These are phyloP conservation scores for Coemansia interrupta DNA, from an alignment of 192 early-diverging fungal species.

Conservation along the genomic window DNA sequence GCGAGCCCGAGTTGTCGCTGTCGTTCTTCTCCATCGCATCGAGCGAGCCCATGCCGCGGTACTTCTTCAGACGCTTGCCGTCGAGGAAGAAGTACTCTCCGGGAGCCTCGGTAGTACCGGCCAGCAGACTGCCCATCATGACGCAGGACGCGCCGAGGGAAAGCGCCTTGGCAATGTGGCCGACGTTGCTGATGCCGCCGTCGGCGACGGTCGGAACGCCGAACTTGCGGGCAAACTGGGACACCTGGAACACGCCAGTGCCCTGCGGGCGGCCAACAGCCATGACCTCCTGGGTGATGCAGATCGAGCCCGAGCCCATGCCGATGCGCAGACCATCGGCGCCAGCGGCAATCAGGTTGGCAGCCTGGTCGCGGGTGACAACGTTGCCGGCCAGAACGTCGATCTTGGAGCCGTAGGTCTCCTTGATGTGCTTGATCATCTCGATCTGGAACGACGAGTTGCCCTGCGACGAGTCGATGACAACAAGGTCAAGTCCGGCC, in stretches of 20 bases:
- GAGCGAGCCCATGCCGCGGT: conserved; percentile 98
- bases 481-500: conserved; percentile 93
- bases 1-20: conserved; percentile 66
- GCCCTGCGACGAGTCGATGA: conserved; percentile 95
- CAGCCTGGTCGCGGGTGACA: conserved; percentile 93
- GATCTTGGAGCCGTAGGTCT: conserved; percentile 65
- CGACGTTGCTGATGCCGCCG: conserved; percentile 94
- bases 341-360: conserved; percentile 84
- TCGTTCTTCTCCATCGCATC: conserved; percentile 85
- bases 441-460: conserved; percentile 92
- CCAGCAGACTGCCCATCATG: conserved; percentile 98
- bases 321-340: conserved; percentile 94
- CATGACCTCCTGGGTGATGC: conserved; percentile 99
- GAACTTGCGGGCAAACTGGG: conserved; percentile 89
- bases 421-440: conserved; percentile 92
- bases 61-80: conserved; percentile 94
- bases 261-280: conserved; percentile 97
- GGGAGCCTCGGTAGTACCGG: conserved; percentile 92
- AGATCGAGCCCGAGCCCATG: conserved; percentile 97
- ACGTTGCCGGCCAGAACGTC: conserved; percentile 98
- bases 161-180: conserved; percentile 95
- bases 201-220: conserved; percentile 96
- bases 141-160: conserved; percentile 93
- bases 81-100: conserved; percentile 99
- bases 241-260: conserved; percentile 92